Conservation (phyloP, 768 basidiomycete genomes). For the Tylopilus subfusipes region DNA sequence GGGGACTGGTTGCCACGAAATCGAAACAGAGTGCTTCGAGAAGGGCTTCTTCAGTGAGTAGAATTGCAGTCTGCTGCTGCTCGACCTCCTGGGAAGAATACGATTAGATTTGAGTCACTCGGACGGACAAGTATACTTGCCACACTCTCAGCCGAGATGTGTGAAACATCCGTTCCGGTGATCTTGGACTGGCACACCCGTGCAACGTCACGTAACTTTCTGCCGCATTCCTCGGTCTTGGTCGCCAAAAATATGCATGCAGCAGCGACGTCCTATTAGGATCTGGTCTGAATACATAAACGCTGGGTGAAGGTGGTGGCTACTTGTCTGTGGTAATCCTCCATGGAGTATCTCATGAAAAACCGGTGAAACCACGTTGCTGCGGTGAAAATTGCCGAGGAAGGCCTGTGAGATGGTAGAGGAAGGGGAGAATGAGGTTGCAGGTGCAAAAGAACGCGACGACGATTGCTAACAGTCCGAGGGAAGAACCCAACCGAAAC, state of each 20-base stretch:
- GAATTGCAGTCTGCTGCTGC: constrained; percentile 61
- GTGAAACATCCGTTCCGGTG: constrained; percentile 48
- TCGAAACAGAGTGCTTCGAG: constrained; percentile 86
- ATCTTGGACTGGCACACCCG: constrained; percentile 71
- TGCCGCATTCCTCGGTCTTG: constrained; percentile 88
- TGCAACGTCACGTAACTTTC: constrained; percentile 84
- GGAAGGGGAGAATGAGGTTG: constrained; percentile 9
- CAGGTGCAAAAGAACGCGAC: constrained; percentile 5
- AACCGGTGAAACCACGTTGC: constrained; percentile 91
- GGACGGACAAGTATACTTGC: constrained; percentile 36
- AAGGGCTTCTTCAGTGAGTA: constrained; percentile 72
- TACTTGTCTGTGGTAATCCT: constrained; percentile 76
- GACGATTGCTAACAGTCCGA: constrained; percentile 59
- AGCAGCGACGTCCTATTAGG: constrained; percentile 70
- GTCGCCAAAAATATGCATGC: constrained; percentile 85
- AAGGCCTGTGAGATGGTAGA: constrained; percentile 48
- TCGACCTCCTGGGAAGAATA: constrained; percentile 63
- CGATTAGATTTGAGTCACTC: not conserved
- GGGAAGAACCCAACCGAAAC: constrained; percentile 74
- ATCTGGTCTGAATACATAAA: constrained; percentile 7
- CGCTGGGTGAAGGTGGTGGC: constrained; percentile 3
- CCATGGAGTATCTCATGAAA: constrained; percentile 83
- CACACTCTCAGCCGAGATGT: constrained; percentile 62
- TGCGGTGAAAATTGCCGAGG: constrained; percentile 80
- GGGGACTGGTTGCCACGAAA: too few relatives aligned